Percentiles rank a stretch among this genome's conserved stretches.
Conservation (phyloP, 805 yeast genomes). For the Ogataea trehalophila region DNA sequence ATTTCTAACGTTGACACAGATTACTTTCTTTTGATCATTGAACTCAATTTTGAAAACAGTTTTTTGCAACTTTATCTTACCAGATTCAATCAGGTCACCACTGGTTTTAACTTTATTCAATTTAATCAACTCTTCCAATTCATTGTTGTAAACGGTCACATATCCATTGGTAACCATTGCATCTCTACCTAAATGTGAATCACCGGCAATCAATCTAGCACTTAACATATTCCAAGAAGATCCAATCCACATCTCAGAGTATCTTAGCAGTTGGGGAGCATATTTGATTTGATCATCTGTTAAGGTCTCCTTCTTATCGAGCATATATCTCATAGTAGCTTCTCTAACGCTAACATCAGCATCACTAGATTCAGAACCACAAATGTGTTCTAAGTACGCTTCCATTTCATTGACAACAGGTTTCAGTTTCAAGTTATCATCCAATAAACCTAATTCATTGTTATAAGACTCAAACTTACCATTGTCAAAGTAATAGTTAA, state of each 20-base stretch:
- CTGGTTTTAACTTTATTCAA: conserved; percentile 5
- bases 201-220: conserved; percentile 46
- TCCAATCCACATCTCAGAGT: conserved; percentile 74
- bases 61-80: conserved; percentile 17
- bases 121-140: conserved; percentile 24
- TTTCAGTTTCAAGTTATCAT: conserved; percentile 46
- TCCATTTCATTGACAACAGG: conserved; percentile 29
- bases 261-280: conserved; percentile 49
- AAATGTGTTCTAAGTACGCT: conserved; percentile 18
- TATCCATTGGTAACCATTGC: conserved; percentile 61
- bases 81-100: conserved; percentile 7
- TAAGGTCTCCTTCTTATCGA: conserved; percentile 39
- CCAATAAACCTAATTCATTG: conserved; percentile 29
- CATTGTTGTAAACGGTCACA: conserved; percentile 31
- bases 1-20: conserved; percentile 17
- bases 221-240: conserved; percentile 60
- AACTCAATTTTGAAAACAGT: conserved; percentile 24
- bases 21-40: conserved; percentile 13
- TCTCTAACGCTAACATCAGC: conserved; percentile 54
- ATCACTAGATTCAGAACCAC: conserved; percentile 23
- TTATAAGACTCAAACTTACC: conserved; percentile 19
- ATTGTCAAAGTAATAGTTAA: conserved; percentile 29
- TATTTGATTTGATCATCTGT: conserved; percentile 45
- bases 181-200: conserved; percentile 52
- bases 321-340: conserved; percentile 43